phyloP scores from a whole-genome alignment of 140 eudicot genomes.

The Erigeron philadelphicus region DNA sequence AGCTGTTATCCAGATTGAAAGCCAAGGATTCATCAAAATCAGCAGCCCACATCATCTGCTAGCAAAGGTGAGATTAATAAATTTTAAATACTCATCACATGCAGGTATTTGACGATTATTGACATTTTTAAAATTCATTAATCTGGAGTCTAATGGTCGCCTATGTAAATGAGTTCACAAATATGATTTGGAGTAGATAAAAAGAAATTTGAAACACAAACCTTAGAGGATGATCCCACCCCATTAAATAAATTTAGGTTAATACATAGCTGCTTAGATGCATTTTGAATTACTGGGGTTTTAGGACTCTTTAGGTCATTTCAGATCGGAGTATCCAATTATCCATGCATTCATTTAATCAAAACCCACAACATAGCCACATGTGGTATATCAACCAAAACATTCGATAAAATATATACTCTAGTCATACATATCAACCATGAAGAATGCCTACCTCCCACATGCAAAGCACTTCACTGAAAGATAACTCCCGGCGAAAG shows the following conservation, averaged over 20 bases:
- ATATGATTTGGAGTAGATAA: background rate
- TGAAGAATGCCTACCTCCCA: constrained; percentile 79
- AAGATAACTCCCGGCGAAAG: constrained; percentile 86
- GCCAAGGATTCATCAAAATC: constrained; percentile 79
- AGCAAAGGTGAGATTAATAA: constrained; percentile 10
- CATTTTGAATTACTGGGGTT: background rate
- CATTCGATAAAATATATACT: background rate
- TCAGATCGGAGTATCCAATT: background rate
- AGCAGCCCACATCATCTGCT: constrained; percentile 99
- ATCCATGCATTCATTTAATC: background rate
- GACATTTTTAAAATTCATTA: background rate
- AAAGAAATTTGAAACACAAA: background rate
- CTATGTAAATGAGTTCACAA: background rate
- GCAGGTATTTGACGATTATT: background rate
- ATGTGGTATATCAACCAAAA: background rate
- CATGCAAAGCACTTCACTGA: constrained; percentile 89
- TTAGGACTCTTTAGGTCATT: background rate
- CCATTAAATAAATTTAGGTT: background rate
- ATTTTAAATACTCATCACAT: background rate
- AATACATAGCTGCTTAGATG: background rate
- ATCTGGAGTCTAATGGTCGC: background rate
- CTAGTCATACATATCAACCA: constrained; percentile 6
- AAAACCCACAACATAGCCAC: background rate
- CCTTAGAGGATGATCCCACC: too few species aligned
- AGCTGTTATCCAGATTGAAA: constrained; percentile 55